phyloP scores from a whole-genome alignment of 139 green algal genomes.

The Chlamydomonas sp. region DNA sequence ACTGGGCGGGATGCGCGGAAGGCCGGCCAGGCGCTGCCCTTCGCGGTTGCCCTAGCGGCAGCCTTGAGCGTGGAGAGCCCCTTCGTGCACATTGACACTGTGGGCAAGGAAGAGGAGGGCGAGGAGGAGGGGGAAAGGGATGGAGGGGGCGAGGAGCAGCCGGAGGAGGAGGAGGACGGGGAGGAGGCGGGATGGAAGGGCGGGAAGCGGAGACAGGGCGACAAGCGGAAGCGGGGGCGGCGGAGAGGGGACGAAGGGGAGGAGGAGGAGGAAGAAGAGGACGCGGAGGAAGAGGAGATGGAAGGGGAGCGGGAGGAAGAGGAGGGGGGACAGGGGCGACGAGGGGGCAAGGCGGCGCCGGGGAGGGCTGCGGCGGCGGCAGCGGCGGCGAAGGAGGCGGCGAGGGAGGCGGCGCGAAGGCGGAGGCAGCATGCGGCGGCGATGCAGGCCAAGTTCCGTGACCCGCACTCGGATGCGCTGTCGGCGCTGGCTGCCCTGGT shows the following conservation, averaged over 20 bases:
- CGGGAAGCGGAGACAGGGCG: not conserved
- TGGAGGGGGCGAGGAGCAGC: not conserved
- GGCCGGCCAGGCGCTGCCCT: conserved; percentile 61
- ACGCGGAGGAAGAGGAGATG: not conserved
- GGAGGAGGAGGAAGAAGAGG: not conserved
- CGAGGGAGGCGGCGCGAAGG: conserved; percentile 13
- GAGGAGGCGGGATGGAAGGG: not conserved
- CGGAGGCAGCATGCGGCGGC: conserved; percentile 38
- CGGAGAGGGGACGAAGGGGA: conserved; percentile 1
- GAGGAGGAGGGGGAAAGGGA: conserved; percentile 1
- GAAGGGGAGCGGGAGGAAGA: not conserved
- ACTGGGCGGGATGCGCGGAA: conserved; percentile 1
- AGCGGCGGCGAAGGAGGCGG: not conserved
- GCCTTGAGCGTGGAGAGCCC: conserved; percentile 85
- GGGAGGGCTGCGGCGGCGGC: not conserved
- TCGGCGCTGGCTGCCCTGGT: conserved; percentile 78
- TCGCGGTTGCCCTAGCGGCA: conserved; percentile 86
- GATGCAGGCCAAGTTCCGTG: conserved; percentile 74
- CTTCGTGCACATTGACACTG: conserved; percentile 80
- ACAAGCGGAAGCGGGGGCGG: not conserved
- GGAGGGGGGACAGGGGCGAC: not conserved
- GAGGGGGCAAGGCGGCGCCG: not conserved
- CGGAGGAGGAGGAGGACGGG: no score
- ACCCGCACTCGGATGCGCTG: conserved; percentile 81
- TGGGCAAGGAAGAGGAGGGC: not conserved